Evolutionary conservation across 768 basidiomycete genomes (phyloP), one percentile per base, ranked within the genome.

Genomic region (Russula abietina): DNA sequence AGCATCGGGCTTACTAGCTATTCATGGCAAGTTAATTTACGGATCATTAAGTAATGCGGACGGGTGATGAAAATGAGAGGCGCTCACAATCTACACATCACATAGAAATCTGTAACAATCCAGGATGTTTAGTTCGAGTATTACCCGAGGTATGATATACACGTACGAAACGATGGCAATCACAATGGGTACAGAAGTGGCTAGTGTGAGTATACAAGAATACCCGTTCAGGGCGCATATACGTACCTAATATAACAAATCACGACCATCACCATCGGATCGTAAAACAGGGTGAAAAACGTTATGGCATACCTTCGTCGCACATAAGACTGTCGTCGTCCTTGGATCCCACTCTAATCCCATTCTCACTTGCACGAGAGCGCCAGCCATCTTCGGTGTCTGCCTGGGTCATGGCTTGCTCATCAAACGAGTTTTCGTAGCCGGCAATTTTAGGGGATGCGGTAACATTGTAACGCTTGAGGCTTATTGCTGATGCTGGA

Each of bases 331-430:
- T 73, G 11, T 78, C 73, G 2, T 77, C 73, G 28, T 72, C 70
- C 22, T 71, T 73, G 43, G 77, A 73, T 30, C 81, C 76, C 56
- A 88, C 85, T 71, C 81, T 86, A 62, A 89, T 88, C 48, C 86
- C 87, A 65, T 88, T 84, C 67, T 87, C 85, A 61, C 77, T 83
- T 55, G 87, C 86, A 55, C 87, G 78, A 33, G 81, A 84, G 60
- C 88, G 80, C 89, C 89, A 91, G 70, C 82, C 88, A 38, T 81
- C 79, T 5, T 85, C 81, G 43, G 84, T 80, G 70, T 87, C 83
- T 17, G 83, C 81, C 26, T 84, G 75, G 69, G 79, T 80, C 66
- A 73, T 75, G 66, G 78, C 77, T 55, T 61, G 55, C 17, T 51
- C 53, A 38, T 55, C 64, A 39, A 66, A 59, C 5, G 65, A 48